phyloP scores from a whole-genome alignment of 495 filamentous ascomycete species.

The Jackrogersella minutella region DNA sequence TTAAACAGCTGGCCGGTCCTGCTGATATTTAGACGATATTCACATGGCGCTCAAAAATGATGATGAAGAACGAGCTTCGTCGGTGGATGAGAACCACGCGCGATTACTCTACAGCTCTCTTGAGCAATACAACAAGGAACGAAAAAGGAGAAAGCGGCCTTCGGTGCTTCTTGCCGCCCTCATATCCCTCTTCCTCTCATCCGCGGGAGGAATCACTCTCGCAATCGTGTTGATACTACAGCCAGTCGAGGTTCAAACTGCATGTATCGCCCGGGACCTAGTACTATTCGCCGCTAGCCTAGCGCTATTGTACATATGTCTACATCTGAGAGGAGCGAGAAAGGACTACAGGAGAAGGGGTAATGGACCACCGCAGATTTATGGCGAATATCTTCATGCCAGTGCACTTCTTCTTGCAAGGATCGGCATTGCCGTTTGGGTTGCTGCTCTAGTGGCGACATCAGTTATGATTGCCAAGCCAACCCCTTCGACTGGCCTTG shows the following conservation, averaged over 20 bases:
- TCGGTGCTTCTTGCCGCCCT: conserved; percentile 40
- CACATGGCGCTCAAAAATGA: conserved; percentile 37
- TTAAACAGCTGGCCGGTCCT: conserved; percentile 30
- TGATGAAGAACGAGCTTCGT: conserved; percentile 19
- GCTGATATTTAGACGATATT: conserved; percentile 10
- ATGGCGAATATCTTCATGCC: conserved; percentile 41
- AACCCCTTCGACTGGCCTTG: conserved; percentile 13
- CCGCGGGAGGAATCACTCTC: conserved; percentile 27
- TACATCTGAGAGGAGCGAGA: conserved; percentile 40
- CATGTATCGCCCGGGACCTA: conserved; percentile 41
- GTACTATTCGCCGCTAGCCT: conserved; percentile 37
- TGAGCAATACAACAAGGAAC: conserved; percentile 40
- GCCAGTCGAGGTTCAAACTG: conserved; percentile 21
- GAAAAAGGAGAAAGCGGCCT: conserved; percentile 24
- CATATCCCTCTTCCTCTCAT: conserved; percentile 39
- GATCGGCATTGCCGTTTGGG: conserved; percentile 38
- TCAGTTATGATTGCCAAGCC: conserved; percentile 35
- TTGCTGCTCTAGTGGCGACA: conserved; percentile 38
- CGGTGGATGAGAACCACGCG: conserved; percentile 20
- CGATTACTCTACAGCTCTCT: conserved; percentile 39
- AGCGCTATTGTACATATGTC: conserved; percentile 38
- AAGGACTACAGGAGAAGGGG: conserved; percentile 29
- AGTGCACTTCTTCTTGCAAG: conserved; percentile 45
- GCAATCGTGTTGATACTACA: conserved; percentile 36
- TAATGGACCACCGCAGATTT: conserved; percentile 33